Conservation (phyloP, 371 early-diverging fungal genomes). For the Mortierella sp. region DNA sequence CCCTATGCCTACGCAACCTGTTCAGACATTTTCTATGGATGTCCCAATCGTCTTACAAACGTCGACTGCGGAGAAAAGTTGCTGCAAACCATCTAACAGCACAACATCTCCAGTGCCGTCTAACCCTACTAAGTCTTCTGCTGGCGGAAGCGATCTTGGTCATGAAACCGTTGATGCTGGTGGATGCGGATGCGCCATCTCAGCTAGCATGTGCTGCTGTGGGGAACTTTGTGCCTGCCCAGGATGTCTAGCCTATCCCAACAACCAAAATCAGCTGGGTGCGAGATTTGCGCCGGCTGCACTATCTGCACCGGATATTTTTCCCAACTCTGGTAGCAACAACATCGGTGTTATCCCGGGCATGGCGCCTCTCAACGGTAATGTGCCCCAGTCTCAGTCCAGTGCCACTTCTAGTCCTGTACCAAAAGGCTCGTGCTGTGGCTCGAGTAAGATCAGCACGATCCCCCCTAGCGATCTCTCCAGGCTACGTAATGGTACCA, state of each 20-base stretch:
- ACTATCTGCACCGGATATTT: background rate
- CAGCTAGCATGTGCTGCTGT: constrained; percentile 53
- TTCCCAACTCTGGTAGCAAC: background rate
- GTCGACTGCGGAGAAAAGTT: constrained; percentile 10
- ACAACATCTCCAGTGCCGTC: constrained; percentile 5
- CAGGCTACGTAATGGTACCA: background rate
- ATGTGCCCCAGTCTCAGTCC: background rate
- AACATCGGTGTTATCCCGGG: background rate
- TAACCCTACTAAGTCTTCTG: background rate
- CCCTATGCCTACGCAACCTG: background rate
- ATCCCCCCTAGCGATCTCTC: background rate
- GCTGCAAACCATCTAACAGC: constrained; percentile 12
- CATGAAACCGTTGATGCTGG: background rate
- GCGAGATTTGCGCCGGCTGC: background rate
- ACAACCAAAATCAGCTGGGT: constrained; percentile 21
- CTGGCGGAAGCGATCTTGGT: background rate
- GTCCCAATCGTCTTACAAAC: constrained; percentile 1
- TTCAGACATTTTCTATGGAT: background rate
- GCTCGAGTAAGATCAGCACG: constrained; percentile 10
- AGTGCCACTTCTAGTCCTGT: background rate
- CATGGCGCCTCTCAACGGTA: background rate
- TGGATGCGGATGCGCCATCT: constrained; percentile 49
- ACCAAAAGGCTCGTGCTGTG: constrained; percentile 38
- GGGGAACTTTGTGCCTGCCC: constrained; percentile 54
- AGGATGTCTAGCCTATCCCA: constrained; percentile 53